These are phyloP conservation scores for Ploettnerulaceae sp. DNA, from an alignment of 2,329 filamentous ascomycete species.

Conservation along the genomic window DNA sequence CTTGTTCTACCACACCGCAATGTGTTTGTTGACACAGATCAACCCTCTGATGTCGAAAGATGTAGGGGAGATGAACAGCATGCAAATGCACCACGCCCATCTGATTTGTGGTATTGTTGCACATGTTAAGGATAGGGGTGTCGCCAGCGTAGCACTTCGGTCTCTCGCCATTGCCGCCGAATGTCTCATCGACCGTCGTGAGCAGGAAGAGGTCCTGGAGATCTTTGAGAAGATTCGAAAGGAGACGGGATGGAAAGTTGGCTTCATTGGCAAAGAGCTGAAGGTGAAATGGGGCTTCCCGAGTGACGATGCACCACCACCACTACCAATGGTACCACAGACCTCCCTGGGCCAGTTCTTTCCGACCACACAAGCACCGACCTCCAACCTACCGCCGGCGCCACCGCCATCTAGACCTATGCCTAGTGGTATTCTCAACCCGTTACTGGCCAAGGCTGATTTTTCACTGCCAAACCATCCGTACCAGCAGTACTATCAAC, in stretches of 20 bases:
- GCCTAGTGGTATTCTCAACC: slow-evolving; percentile 56
- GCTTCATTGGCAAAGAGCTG: slow-evolving; percentile 66
- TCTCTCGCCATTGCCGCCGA: slow-evolving; percentile 74
- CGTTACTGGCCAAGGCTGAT: slow-evolving; percentile 65
- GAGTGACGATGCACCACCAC: slow-evolving; percentile 33
- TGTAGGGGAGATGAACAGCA: slow-evolving; percentile 60
- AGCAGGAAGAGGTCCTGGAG: slow-evolving; percentile 75
- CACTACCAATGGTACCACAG: slow-evolving; percentile 22
- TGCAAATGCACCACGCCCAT: slow-evolving; percentile 70
- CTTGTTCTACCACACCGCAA: slow-evolving; percentile 83
- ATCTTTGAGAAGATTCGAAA: slow-evolving; percentile 72
- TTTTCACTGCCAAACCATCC: slow-evolving; percentile 75
- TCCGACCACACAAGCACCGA: slow-evolving; percentile 19
- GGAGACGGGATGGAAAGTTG: slow-evolving; percentile 75
- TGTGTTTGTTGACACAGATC: slow-evolving; percentile 73
- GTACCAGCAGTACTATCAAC: slow-evolving; percentile 71
- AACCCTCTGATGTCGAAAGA: slow-evolving; percentile 61
- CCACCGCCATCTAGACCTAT: slow-evolving; percentile 22
- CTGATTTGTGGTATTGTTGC: slow-evolving; percentile 87
- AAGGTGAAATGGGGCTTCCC: slow-evolving; percentile 73
- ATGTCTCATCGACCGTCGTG: slow-evolving; percentile 59
- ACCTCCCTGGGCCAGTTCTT: slow-evolving; percentile 30
- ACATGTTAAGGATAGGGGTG: slow-evolving; percentile 74
- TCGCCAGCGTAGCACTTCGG: slow-evolving; percentile 73
- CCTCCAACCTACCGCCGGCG: slow-evolving; percentile 25